A percentile compares a stretch with the other conserved stretches of the same genome.
Evolutionary conservation across 148 eudicot species (phyloP).

Genomic region (Camellia sinensis): DNA sequence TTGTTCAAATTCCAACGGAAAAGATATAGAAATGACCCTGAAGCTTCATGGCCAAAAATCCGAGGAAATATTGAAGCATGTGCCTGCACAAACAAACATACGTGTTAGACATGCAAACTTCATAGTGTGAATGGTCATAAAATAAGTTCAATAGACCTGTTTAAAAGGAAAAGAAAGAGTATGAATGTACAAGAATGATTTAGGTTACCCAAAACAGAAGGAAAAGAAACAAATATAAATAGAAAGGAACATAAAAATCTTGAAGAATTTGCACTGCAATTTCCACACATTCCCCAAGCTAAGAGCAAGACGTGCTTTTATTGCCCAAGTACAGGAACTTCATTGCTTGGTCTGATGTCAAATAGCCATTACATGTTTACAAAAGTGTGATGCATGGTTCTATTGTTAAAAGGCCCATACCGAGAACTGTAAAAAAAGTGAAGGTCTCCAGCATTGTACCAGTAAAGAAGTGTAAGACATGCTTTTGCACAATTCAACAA

Average conservation of each 20-base stretch:
- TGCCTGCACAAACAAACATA: constrained; percentile 49
- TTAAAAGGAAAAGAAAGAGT: background rate
- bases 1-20: constrained; percentile 3
- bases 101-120: constrained; percentile 7
- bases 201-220: background rate
- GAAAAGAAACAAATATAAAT: background rate
- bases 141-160: background rate
- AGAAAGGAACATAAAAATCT: background rate
- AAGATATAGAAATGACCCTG: constrained; percentile 52
- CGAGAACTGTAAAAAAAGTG: too few relatives aligned
- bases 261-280: background rate
- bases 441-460: too few relatives aligned
- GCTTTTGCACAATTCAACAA: too few relatives aligned
- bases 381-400: background rate
- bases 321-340: background rate
- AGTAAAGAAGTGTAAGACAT: too few relatives aligned
- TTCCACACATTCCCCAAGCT: background rate
- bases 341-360: background rate
- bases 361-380: background rate
- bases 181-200: background rate
- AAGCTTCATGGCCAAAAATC: constrained; percentile 97
- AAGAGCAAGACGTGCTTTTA: background rate
- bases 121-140: background rate
- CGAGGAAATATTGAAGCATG: constrained; percentile 71
- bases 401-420: too few relatives aligned